Conservation (phyloP, 2,329 filamentous ascomycete genomes). For the Fusarium pilosicola region DNA sequence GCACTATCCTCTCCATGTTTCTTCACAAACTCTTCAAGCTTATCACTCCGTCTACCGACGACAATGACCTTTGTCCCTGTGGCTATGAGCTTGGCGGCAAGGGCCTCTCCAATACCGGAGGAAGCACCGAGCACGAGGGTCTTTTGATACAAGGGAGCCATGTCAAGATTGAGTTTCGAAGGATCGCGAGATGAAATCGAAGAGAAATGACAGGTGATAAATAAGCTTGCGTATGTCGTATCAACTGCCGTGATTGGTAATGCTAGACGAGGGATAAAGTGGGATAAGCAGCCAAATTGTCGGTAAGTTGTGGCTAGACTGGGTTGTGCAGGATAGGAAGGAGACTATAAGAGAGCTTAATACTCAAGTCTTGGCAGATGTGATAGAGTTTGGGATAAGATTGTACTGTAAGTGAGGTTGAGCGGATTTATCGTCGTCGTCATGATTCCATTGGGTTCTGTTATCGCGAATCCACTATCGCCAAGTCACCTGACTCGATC, state of each 20-base stretch:
- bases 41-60: conserved; percentile 59
- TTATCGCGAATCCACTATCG: background rate
- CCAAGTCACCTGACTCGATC: conserved; percentile 1
- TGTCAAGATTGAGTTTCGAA: conserved; percentile 16
- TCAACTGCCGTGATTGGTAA: background rate
- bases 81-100: conserved; percentile 53
- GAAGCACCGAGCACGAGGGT: conserved; percentile 56
- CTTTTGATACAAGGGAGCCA: conserved; percentile 44
- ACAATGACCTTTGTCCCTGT: conserved; percentile 57
- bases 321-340: background rate
- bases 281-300: background rate
- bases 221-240: background rate
- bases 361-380: background rate
- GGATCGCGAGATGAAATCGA: background rate
- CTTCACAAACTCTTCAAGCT: conserved; percentile 59
- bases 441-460: background rate
- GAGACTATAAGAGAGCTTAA: background rate
- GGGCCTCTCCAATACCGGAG: conserved; percentile 44
- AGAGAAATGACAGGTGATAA: background rate
- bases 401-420: too few species aligned
- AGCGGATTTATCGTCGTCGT: background rate
- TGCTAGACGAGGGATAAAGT: conserved; percentile 7
- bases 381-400: background rate
- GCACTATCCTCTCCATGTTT: conserved; percentile 54
- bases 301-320: background rate